Evolutionary conservation across 306 rosid species (phyloP), one percentile per base, ranked within the genome.

Genomic region (Glycine latifolia): DNA sequence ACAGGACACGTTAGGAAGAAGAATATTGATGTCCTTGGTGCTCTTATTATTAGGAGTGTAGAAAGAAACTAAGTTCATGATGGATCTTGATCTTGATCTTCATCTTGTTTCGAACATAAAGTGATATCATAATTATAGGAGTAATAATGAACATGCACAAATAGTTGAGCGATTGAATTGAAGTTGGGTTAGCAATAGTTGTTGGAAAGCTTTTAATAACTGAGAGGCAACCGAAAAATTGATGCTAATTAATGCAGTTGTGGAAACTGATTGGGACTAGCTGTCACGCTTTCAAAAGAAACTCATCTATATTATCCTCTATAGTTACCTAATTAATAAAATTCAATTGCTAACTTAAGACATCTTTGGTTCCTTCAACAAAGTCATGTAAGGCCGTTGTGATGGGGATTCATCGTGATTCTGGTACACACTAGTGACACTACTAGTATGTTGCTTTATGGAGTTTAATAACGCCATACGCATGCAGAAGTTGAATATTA

Each of bases 131-230:
- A 58, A 65, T 65, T 37, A 58, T n/a, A 43, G 73, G 5, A 61
- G 15, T 46, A 74, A 61, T 77, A 26, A 62, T 12, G 65, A 54
- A 63, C 0, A 9, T 15, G 7, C 62, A 63, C 16, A 78, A 79
- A 52, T 70, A 66, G 86, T 86, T 82, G 86, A 69, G 81, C 3
- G 11, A 74, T 50, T 72, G 66, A 85, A 26, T 26, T 26, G 31
- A 26, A 52, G 71, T 9, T 72, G 75, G 73, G 50, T 7, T 12
- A 72, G 69, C 73, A 62, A 60, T 65, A 65, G 76, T 76, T 1
- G 89, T 83, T 83, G 87, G 31, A 63, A 4, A 48, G 11, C 63
- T 80, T 55, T 83, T 86, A 75, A 79, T 72, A 60, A 73, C 62
- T 41, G 16, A 49, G 77, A 59, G 10, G 54, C 71, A 74, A 87